phyloP scores from a whole-genome alignment of 345 rosid genomes.

The Eucalyptus grandis region DNA sequence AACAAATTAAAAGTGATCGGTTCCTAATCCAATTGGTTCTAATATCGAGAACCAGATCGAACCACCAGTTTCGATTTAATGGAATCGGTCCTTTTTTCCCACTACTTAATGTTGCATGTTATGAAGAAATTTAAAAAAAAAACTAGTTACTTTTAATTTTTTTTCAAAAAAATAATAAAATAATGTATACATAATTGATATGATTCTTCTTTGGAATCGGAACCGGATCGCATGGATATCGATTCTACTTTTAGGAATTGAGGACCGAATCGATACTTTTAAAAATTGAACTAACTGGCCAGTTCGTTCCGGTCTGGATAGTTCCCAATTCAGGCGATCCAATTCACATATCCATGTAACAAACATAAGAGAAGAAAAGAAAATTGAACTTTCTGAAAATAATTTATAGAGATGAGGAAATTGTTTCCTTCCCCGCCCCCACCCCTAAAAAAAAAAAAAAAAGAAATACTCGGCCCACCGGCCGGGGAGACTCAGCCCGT shows the following conservation, averaged over 20 bases:
- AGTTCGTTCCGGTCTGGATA: accelerated
- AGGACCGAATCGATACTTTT: accelerated
- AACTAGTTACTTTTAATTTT: accelerated
- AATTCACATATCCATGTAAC: accelerated
- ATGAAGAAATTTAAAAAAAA: no score
- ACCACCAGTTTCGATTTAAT: accelerated
- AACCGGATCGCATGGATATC: accelerated
- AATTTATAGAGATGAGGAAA: no score
- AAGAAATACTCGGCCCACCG: not conserved
- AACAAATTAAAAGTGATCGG: not conserved
- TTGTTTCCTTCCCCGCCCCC: not conserved
- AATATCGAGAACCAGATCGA: accelerated
- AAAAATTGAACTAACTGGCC: accelerated
- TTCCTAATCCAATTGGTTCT: accelerated
- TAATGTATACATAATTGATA: accelerated
- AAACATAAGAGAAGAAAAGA: not conserved
- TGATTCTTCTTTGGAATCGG: accelerated
- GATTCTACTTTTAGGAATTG: accelerated
- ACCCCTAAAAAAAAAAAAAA: accelerated
- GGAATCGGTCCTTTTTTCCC: no score
- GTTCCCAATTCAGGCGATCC: accelerated
- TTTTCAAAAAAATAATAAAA: no score
- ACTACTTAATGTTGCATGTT: no score
- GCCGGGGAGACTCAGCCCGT: not conserved
- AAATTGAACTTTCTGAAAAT: not conserved